phyloP scores from a whole-genome alignment of 495 filamentous ascomycete species.

The Lepraria neglecta region DNA sequence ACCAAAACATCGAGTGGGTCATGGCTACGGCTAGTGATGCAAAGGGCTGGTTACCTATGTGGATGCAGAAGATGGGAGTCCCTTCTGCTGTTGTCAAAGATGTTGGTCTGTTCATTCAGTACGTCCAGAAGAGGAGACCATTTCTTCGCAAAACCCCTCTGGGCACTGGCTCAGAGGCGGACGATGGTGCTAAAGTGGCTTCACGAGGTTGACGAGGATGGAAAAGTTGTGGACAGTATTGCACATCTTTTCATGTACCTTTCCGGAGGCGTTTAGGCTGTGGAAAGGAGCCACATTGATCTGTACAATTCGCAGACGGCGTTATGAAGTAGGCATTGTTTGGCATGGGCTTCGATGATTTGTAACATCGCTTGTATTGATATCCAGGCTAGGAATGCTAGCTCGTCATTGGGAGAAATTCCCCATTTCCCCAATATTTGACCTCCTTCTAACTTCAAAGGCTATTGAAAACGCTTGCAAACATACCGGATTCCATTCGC shows the following conservation, averaged over 20 bases:
- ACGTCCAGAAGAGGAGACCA: constrained; percentile 34
- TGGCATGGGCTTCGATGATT: neutral
- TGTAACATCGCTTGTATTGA: neutral
- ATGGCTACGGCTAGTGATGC: constrained; percentile 61
- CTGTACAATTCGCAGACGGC: neutral
- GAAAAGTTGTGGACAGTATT: neutral
- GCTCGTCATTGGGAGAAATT: neutral
- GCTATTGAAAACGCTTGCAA: neutral
- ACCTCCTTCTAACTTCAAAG: neutral
- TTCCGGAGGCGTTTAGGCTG: neutral
- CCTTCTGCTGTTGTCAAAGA: constrained; percentile 59
- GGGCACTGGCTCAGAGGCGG: neutral
- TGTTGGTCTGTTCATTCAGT: constrained; percentile 54
- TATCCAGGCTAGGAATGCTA: constrained; percentile 1
- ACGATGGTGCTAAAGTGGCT: neutral
- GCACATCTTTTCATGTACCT: neutral
- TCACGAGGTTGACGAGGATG: neutral
- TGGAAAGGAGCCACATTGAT: neutral
- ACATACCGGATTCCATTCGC: neutral
- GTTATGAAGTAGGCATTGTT: constrained; percentile 4
- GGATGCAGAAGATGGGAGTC: constrained; percentile 54
- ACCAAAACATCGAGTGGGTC: constrained; percentile 50
- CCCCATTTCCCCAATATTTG: neutral
- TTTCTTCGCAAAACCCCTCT: constrained; percentile 6
- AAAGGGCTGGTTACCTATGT: constrained; percentile 53